Base-by-base conservation (phyloP, 805 yeast species). In the Ogataea paraovalis region DNA sequence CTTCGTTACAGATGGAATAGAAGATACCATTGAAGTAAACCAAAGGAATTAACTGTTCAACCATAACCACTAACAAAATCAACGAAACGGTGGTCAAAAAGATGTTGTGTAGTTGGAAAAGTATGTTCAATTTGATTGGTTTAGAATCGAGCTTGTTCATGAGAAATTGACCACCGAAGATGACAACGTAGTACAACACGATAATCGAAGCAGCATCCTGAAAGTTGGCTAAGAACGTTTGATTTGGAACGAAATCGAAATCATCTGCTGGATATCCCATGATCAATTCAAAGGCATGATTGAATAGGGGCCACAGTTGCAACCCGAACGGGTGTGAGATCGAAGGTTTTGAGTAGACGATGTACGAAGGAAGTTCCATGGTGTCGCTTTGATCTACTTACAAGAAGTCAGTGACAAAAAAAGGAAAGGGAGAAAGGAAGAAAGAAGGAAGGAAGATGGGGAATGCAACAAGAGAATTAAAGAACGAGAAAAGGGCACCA, bases 21-120 rank as follows among this genome's bases (percentile, higher is more conserved):
- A 85, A 84, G 16, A 92, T 45, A 13, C 98, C 98, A 62, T 91
- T 79, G 52, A 75, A 65, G 57, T 70, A 73, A 53, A 90, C 68
- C 60, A 87, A 82, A 37, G 98, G 97, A 43, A 87, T 62, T 55
- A 91, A 68, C 71, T 94, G 98, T 72, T 92, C 99, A 45, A 85
- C 66, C 64, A 85, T 73, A 58, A 92, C 79, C 36, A 83, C 58
- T 56, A 90, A 74, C 62, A 92, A 73, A 18, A 72, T 58, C 49
- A 83, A 75, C 9, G 96, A 87, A 41, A 83, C 71, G 19, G 76
- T 49, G 12, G 97, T 88, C 62, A 92, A 76, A 33, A 80, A 59
- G 50, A 90, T 65, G 71, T 92, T 92, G 70, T 92, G 98, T 51
- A 89, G 60, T 72, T 90, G 96, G 75, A 89, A 91, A 51, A 90